Evolutionary conservation across 2,329 filamentous ascomycete species (phyloP).

Genomic region (Penicillium sp.): DNA sequence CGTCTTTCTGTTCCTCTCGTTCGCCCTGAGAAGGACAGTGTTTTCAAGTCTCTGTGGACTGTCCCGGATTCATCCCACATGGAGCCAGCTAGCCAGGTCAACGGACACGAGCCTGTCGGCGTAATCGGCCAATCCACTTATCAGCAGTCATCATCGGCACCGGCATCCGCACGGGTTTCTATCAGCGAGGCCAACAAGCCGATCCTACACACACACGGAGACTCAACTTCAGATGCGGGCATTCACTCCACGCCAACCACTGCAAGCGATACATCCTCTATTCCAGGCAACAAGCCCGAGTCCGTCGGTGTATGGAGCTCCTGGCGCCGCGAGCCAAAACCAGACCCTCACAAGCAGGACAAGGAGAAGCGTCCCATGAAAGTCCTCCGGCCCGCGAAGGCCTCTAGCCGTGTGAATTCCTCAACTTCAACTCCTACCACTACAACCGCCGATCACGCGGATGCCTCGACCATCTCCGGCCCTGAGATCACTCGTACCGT

Average conservation of each 20-base stretch:
- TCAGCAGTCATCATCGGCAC: conserved; percentile 32
- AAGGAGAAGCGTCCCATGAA: conserved; percentile 74
- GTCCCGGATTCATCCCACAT: conserved; percentile 37
- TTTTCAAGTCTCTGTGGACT: conserved; percentile 78
- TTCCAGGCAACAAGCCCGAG: conserved; percentile 33
- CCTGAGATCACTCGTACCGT: conserved; percentile 13
- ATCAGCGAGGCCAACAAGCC: conserved; percentile 29
- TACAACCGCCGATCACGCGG: conserved; percentile 15
- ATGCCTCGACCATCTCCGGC: conserved; percentile 14
- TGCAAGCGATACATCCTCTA: conserved; percentile 33
- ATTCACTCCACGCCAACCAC: conserved; percentile 30
- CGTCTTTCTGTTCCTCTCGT: conserved; percentile 91
- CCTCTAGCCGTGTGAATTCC: conserved; percentile 47
- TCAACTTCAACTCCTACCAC: conserved; percentile 21
- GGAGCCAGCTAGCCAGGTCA: conserved; percentile 13
- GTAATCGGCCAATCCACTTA: conserved; percentile 38
- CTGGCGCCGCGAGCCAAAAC: conserved; percentile 62
- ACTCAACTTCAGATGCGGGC: conserved; percentile 14
- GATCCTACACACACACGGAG: conserved; percentile 7
- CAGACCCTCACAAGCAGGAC: conserved; percentile 47
- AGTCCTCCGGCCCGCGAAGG: conserved; percentile 78
- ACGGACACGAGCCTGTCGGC: conserved; percentile 32
- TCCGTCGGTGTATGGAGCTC: conserved; percentile 69
- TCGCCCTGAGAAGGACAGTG: conserved; percentile 81
- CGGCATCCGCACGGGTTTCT: conserved; percentile 28